Evolutionary conservation across 2,329 filamentous ascomycete species (phyloP).

Genomic region (Aspergillus viridinutans): DNA sequence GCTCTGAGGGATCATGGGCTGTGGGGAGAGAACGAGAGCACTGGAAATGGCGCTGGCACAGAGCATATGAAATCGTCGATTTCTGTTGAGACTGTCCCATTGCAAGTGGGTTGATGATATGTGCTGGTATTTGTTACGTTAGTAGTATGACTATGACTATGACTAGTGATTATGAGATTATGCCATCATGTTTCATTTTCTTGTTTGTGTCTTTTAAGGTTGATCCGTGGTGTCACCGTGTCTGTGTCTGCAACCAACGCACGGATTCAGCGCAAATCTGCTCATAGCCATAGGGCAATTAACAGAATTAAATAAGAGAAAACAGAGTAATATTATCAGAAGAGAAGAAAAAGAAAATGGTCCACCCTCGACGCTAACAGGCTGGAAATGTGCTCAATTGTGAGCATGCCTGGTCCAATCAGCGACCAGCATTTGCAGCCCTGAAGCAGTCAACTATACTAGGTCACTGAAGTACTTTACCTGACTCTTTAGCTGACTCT

Average conservation of each 20-base stretch:
- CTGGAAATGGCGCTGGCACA: no score
- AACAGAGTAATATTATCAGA: no score
- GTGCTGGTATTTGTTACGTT: no score
- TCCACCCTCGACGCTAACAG: not conserved
- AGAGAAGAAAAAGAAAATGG: no score
- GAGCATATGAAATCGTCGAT: not conserved
- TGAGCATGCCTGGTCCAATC: constrained; percentile 19
- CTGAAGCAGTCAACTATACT: no score
- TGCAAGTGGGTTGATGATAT: not conserved
- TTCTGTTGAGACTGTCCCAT: not conserved
- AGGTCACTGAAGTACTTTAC: no score
- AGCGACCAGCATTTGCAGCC: no score
- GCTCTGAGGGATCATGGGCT: constrained; percentile 25
- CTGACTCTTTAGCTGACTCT: no score
- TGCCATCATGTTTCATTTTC: not conserved
- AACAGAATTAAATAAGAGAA: not conserved
- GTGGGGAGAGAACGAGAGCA: constrained; percentile 13
- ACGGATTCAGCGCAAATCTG: constrained; percentile 15
- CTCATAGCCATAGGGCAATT: constrained; percentile 6
- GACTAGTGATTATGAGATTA: no score
- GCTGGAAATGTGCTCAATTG: constrained; percentile 26
- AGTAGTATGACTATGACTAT: no score
- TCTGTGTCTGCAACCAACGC: constrained; percentile 3
- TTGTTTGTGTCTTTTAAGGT: no score
- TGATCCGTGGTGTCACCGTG: constrained; percentile 1